Evolutionary conservation across 768 basidiomycete genomes (phyloP).

Genomic region (Galerina sulciceps): DNA sequence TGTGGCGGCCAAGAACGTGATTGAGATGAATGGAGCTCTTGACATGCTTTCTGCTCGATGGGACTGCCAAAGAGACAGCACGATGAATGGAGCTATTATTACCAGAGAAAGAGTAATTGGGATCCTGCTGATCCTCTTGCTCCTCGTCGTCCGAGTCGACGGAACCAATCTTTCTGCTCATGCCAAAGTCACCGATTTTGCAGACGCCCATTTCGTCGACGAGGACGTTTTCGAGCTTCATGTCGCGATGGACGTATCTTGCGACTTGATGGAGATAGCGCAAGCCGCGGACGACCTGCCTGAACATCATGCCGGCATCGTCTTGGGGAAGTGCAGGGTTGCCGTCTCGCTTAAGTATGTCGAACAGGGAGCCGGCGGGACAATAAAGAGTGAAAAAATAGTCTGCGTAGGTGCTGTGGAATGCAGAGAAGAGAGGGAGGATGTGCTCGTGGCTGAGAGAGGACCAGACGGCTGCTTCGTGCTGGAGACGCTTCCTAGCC

Average conservation of each 20-base stretch:
- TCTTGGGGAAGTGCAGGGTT: conserved; percentile 72
- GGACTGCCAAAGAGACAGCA: conserved; percentile 42
- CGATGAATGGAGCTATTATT: conserved; percentile 35
- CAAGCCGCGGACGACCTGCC: conserved; percentile 83
- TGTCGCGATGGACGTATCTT: conserved; percentile 85
- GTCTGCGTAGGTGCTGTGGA: conserved; percentile 64
- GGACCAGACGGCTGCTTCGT: conserved; percentile 76
- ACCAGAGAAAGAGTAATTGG: conserved; percentile 14
- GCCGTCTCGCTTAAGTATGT: conserved; percentile 77
- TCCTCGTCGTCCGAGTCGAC: conserved; percentile 44
- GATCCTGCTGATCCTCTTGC: conserved; percentile 28
- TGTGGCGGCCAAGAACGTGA: conserved; percentile 40
- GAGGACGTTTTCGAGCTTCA: conserved; percentile 97
- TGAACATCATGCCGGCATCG: conserved; percentile 84
- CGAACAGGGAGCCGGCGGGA: conserved; percentile 83
- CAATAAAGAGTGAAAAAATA: conserved; percentile 86
- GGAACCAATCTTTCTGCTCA: conserved; percentile 66
- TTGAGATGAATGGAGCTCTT: conserved; percentile 29
- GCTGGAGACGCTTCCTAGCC: conserved; percentile 61
- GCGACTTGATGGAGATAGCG: conserved; percentile 82
- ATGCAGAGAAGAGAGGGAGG: conserved; percentile 76
- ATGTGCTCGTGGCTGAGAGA: conserved; percentile 84
- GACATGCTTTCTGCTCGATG: conserved; percentile 28
- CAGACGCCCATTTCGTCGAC: conserved; percentile 90
- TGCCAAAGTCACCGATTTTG: conserved; percentile 85